Base-by-base conservation (phyloP, 306 rosid species). In the Lotus japonicus region DNA sequence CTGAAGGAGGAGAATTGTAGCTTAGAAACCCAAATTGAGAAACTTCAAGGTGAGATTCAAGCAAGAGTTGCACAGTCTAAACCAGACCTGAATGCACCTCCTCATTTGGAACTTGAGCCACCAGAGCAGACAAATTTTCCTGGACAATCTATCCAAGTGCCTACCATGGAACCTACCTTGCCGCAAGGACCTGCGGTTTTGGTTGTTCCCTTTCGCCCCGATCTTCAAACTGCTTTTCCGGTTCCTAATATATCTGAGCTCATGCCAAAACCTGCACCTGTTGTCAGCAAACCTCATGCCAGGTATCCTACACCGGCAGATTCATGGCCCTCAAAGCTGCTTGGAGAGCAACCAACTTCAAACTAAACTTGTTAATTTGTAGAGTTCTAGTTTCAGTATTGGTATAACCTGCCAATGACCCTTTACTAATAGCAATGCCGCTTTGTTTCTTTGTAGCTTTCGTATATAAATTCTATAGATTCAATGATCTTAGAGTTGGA, bases 291-390 rank as follows among this genome's bases (percentile, higher is more conserved):
- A 81, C 99, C 99, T 8, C 97, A 90, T 79, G 84, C 97, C 11
- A 84, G 97, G 83, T 95, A 95, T 80, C 97, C 96, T n/a, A 87
- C 96, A 19, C 82, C 88, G 11, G 85, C 82, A 7, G 96, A 95
- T 68, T 81, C 87, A 4, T 90, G 99, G 99, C 96, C 96, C 8
- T 80, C 84, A 4, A 79, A 84, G 72, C 85, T 95, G 82, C 95
- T 90, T 11, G 84, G 82, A 43, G 76, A 77, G 83, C 81, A 82
- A 48, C 85, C 75, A 68, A 69, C 82, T 48, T 77, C 85, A 54
- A 72, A 69, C 55, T 50, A 81, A 71, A 65, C 73, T 48, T 74
- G 56, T 51, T 33, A 81, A 77, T 49, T 43, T 78, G 71, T 82
- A 76, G 63, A 56, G 39, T 49, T 69, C 28, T 41, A 58, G 73